Percentiles rank a stretch among this genome's conserved stretches.
phyloP scores from a whole-genome alignment of 2,329 filamentous ascomycete species.

The Epichloe baconii region DNA sequence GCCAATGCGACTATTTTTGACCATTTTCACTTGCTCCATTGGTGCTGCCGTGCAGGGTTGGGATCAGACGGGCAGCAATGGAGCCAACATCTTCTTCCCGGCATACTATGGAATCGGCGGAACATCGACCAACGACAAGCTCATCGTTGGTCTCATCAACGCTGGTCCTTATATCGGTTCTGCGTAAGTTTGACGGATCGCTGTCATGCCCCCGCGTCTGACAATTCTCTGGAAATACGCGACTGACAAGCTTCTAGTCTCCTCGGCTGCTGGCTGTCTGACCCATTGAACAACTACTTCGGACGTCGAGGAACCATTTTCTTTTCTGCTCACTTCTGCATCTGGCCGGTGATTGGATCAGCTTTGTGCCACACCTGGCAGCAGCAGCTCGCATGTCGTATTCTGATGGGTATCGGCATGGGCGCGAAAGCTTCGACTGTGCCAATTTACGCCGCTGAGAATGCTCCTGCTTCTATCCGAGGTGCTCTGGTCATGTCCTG shows the following conservation, averaged over 20 bases:
- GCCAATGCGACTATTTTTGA: slow-evolving; percentile 48
- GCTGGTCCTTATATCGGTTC: slow-evolving; percentile 36
- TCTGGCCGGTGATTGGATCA: slow-evolving; percentile 49
- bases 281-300: slow-evolving; percentile 39
- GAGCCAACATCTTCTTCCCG: slow-evolving; percentile 49
- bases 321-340: slow-evolving; percentile 58
- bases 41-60: slow-evolving; percentile 55
- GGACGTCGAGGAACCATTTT: slow-evolving; percentile 46
- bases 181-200: slow-evolving; percentile 16
- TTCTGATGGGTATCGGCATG: slow-evolving; percentile 57
- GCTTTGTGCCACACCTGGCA: slow-evolving; percentile 54
- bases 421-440: slow-evolving; percentile 52
- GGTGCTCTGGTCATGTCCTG: slow-evolving; percentile 74
- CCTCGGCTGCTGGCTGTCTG: slow-evolving; percentile 50
- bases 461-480: slow-evolving; percentile 52
- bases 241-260: slow-evolving; percentile 16
- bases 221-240: neutral
- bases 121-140: slow-evolving; percentile 17
- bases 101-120: slow-evolving; percentile 25
- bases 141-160: slow-evolving; percentile 55
- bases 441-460: slow-evolving; percentile 65
- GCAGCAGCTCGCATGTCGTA: slow-evolving; percentile 52
- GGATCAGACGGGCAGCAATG: slow-evolving; percentile 51
- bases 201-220: neutral
- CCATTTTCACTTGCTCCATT: slow-evolving; percentile 53